Base-by-base conservation (phyloP, 1,284 basidiomycete species). In the Thecaphora frezii region DNA sequence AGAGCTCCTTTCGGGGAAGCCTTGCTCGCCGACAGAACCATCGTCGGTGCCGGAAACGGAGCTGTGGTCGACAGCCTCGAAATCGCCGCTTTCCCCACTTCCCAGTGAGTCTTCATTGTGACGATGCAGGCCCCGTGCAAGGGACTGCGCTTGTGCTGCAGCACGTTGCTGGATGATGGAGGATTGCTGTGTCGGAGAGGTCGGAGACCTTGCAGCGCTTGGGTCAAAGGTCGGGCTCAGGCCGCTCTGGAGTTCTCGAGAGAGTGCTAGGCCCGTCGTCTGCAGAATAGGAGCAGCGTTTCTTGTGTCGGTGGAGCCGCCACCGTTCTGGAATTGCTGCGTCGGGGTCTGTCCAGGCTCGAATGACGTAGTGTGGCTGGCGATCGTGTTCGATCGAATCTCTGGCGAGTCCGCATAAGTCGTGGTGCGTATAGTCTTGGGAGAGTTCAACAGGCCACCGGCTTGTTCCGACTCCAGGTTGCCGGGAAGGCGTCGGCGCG, bases 161-260 rank as follows among this genome's bases (percentile, higher is more conserved):
- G 70, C 70, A 16, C 71, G 54, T 48, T 73, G 71, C 46, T 71
- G 65, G 58, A 74, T 74, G 46, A 73, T 72, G 26, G 69, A 70
- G 12, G 48, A 46, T 22, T 73, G 70, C 36, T 51, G 54, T 43
- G 25, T 66, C 59, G 41, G 55, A 53, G 19, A 59, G 56, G 13
- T 55, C 46, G 12, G 54, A 26, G 38, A 23, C 48, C 44, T 47
- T 13, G 57, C 57, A n/a, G 63, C 52, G 13, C 63, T 58, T 26
- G 55, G 56, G 21, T 66, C 59, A 36, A 59, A 51, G 45, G 51
- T 64, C 45, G 56, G 55, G 52, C 52, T 39, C 4, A 53, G 61
- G 39, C 61, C 55, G 50, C 58, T 55, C 38, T 57, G 54, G 22
- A 18, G 38, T 23, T 48, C 33, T 16, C 33, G 33, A 14, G 28